Evolutionary conservation across 257 asterid species (phyloP), one percentile per base, ranked within the genome.

Genomic region (Schizonepeta tenuifolia): DNA sequence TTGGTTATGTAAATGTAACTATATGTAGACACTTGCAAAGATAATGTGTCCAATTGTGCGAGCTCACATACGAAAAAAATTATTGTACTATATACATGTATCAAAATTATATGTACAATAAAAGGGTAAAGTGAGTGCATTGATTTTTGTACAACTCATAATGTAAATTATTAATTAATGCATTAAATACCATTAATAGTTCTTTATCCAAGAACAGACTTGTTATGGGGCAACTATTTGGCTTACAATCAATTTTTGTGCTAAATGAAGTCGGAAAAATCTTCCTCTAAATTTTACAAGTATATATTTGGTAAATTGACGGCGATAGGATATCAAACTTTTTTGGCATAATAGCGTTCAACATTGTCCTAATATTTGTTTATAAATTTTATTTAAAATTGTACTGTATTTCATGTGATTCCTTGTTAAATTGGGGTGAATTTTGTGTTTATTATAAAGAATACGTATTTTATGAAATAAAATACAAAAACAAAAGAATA

Each of bases 241-340:
- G 77, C 35, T 62, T 18, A 20, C 77, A 56, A 63, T 71, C 69
- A 77, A 71, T 77, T 15, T 24, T 35, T 56, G 17, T 46, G 40
- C 40, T 77, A 65, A 43, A 70, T 57, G 65, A 70, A 72, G 74
- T 28, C 47, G 8, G 47, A 38, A 14, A 53, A 26, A 50, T 38
- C 66, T 75, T 7, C 13, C 31, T 61, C 71, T 70, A 60, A 50
- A 50, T 33, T 15, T 12, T 55, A 60, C 26, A 11, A 6, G 9
- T 47, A 49, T 20, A 38, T 11, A 21, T 31, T 54, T 70, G 17
- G 67, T 31, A 70, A 68, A 31, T 15, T 75, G 74, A 75, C 26
- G 8, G 65, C n/a, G 79, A 75, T 17, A 40, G 38, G n/a, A 24
- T 21, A 44, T 36, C 20, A 35, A 28, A 38, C 43, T 38, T 38